Evolutionary conservation across 169 alveolate species (phyloP), one percentile per base, ranked within the genome.

Genomic region (Eimeria falciformis): DNA sequence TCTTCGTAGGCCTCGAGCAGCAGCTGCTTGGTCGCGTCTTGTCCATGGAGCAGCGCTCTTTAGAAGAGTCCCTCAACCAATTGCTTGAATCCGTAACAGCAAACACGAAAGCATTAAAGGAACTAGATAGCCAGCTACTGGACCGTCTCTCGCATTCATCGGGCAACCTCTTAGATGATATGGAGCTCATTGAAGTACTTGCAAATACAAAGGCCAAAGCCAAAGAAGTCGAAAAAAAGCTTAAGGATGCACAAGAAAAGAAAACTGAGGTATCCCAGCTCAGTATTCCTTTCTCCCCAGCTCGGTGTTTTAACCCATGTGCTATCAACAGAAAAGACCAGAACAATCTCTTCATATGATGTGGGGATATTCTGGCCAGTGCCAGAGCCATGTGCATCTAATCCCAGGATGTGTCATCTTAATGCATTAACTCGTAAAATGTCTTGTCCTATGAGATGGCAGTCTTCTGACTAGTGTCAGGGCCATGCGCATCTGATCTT

Each of bases 1-100:
- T 33, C 23, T 17, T 17, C 33, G 6, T 71, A 89, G 98, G 99
- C 75, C 96, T 98, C 75, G 99, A 98, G 96, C 99, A 98, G 92
- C 99, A 98, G 97, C 96, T 98, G 86, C 97, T 98, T 86, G 99
- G 99, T 45, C 96, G 98, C 85, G 98, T 98, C 92, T 96, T 98
- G 85, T 96, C 98, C 56, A 98, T 98, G 96, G 99, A 98, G 91
- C 98, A 98, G 93, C 97, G 97, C 75, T 96, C 98, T 37, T 96
- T 98, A 78, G 99, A 98, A 95, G 99, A 98, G 83, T 94, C 98
- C 37, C 95, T 98, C 55, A 56, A 73, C 47, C 65, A 37, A 66
- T 53, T 92, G 65, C 47, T 84, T 29, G 95, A 75, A 58, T 73
- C 92, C 47, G 92, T 94, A 40, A 98, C 99, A 71, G 95, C 96